A percentile compares a stretch with the other conserved stretches of the same genome.
phyloP scores from a whole-genome alignment of 23 red algal genomes.

The Gracilaria vermiculophylla region DNA sequence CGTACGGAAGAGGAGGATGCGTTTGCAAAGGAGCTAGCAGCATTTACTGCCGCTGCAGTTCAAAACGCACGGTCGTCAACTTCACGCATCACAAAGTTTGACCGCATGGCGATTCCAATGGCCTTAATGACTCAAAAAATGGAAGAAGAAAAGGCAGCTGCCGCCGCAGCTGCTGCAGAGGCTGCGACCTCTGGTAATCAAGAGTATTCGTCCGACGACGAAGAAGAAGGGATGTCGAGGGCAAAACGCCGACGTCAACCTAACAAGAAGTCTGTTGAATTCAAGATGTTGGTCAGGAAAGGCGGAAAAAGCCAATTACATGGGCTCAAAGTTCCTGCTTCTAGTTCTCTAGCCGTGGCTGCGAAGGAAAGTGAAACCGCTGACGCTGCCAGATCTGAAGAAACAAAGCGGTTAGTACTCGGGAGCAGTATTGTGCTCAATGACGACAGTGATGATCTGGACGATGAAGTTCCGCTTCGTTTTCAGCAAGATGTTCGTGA shows the following conservation, averaged over 20 bases:
- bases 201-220: slow-evolving; percentile 20
- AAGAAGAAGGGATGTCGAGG: background rate
- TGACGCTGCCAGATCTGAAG: slow-evolving; percentile 67
- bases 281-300: slow-evolving; percentile 77
- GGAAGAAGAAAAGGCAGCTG: slow-evolving; percentile 54
- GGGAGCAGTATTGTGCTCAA: slow-evolving; percentile 74
- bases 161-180: slow-evolving; percentile 26
- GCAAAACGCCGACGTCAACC: background rate
- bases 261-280: slow-evolving; percentile 40
- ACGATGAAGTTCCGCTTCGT: slow-evolving; percentile 60
- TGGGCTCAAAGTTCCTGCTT: slow-evolving; percentile 71
- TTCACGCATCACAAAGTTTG: slow-evolving; percentile 46
- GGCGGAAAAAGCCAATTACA: slow-evolving; percentile 82
- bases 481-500: slow-evolving; percentile 50
- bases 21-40: slow-evolving; percentile 63
- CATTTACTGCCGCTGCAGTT: slow-evolving; percentile 60
- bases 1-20: slow-evolving; percentile 72
- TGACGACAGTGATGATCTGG: slow-evolving; percentile 56
- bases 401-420: slow-evolving; percentile 89
- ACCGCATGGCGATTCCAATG: slow-evolving; percentile 73
- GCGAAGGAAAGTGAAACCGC: slow-evolving; percentile 72
- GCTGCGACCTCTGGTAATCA: slow-evolving; percentile 13
- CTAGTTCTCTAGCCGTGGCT: slow-evolving; percentile 70
- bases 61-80: slow-evolving; percentile 29
- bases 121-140: slow-evolving; percentile 59